Percentiles rank a stretch among this genome's conserved stretches.
phyloP scores from a whole-genome alignment of 1,139 yeast species.

The Taphrina deformans region DNA sequence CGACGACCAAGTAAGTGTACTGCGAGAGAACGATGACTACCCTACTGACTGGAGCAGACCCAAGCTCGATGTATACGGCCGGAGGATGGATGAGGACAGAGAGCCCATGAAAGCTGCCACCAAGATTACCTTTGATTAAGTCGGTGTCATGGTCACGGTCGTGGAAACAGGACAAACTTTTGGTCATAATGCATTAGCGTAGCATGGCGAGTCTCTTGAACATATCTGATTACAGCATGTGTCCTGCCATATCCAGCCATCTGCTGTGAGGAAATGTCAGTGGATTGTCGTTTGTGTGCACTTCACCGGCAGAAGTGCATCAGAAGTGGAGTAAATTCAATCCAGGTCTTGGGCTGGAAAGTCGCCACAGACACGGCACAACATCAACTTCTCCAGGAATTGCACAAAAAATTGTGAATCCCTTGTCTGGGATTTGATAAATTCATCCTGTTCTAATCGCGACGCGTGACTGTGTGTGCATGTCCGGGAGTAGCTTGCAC shows the following conservation, averaged over 20 bases:
- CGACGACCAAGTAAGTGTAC: slow-evolving; percentile 89
- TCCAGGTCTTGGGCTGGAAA: no score
- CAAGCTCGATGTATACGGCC: slow-evolving; percentile 34
- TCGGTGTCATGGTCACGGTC: neutral
- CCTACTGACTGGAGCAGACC: slow-evolving; percentile 17
- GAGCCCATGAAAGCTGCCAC: slow-evolving; percentile 38
- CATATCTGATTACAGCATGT: neutral
- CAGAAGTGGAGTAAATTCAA: neutral
- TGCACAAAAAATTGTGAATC: neutral
- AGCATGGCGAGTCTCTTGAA: neutral
- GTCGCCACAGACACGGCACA: neutral
- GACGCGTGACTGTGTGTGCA: no score
- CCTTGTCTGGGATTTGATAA: no score
- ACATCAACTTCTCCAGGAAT: neutral
- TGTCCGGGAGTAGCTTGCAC: neutral
- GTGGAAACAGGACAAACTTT: neutral
- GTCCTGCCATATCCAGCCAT: no score
- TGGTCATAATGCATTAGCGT: neutral
- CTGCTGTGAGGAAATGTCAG: no score
- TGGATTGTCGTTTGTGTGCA: no score
- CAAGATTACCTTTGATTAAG: slow-evolving; percentile 39
- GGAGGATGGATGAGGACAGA: slow-evolving; percentile 24
- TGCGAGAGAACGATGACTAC: neutral
- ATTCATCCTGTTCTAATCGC: no score
- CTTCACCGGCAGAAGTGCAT: no score